These are phyloP conservation scores for Nakazawaea siamensis DNA, from an alignment of 805 yeast genomes.

Conservation along the genomic window DNA sequence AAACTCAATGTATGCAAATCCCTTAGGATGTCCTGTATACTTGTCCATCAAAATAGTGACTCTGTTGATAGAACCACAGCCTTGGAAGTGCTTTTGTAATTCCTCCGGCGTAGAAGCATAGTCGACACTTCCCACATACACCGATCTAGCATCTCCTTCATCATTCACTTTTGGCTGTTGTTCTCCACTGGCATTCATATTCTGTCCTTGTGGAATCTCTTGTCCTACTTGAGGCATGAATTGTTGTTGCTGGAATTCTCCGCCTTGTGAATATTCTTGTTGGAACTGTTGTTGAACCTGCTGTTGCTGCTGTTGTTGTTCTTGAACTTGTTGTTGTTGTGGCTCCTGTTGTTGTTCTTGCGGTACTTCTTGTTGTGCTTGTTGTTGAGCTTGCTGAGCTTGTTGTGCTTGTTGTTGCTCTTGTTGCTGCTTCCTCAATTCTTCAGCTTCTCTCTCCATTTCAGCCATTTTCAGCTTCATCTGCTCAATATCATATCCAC, in stretches of 20 bases:
- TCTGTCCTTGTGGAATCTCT: no score
- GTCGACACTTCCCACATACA: constrained; percentile 83
- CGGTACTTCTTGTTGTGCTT: no score
- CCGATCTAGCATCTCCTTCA: constrained; percentile 68
- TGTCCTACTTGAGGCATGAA: neutral
- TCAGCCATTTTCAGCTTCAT: constrained; percentile 39
- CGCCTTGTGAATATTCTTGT: neutral
- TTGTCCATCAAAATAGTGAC: constrained; percentile 73
- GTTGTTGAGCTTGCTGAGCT: no score
- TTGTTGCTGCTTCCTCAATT: constrained; percentile 49
- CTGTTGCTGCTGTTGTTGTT: constrained; percentile 5
- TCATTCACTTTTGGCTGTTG: constrained; percentile 32
- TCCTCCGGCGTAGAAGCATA: constrained; percentile 75
- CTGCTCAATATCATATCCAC: constrained; percentile 21
- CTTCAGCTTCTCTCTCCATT: constrained; percentile 58
- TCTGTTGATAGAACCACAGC: constrained; percentile 68
- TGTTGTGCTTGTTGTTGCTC: no score
- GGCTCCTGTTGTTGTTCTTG: no score
- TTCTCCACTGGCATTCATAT: constrained; percentile 3
- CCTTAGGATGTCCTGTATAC: constrained; percentile 75
- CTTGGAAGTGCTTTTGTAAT: constrained; percentile 63
- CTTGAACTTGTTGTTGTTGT: no score
- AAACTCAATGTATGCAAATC: constrained; percentile 83
- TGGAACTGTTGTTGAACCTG: constrained; percentile 13
- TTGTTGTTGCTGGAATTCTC: neutral